Percentiles rank a stretch among this genome's conserved stretches.
These are phyloP conservation scores for Colletotrichum orbiculare DNA, from an alignment of 2,329 filamentous ascomycete species.

Conservation along the genomic window DNA sequence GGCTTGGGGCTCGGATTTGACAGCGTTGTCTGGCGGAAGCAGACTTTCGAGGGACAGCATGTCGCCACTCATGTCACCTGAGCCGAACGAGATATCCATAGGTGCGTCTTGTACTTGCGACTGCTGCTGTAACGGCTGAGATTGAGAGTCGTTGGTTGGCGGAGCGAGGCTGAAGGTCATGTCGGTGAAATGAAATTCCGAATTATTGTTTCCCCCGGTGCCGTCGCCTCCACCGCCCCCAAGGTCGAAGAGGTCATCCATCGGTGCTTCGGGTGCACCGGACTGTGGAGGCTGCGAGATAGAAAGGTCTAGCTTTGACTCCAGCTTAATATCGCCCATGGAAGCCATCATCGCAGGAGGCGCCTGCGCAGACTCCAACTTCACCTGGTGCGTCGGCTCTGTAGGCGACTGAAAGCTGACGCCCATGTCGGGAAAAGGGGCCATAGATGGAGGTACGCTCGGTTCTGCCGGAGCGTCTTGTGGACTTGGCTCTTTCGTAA, in stretches of 20 bases:
- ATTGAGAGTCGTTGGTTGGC: conserved; percentile 45
- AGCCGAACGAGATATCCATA: conserved; percentile 59
- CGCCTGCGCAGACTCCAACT: conserved; percentile 32
- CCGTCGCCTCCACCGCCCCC: conserved; percentile 27
- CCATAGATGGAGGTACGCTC: conserved; percentile 54
- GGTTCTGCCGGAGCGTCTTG: conserved; percentile 32
- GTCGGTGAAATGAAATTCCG: conserved; percentile 64
- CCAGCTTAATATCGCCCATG: conserved; percentile 45
- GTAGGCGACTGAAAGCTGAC: conserved; percentile 51
- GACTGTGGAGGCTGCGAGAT: conserved; percentile 33
- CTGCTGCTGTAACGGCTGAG: conserved; percentile 24
- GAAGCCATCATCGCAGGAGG: conserved; percentile 39
- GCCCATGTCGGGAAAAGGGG: conserved; percentile 68
- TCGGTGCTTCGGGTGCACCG: conserved; percentile 38
- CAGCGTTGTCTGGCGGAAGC: conserved; percentile 40
- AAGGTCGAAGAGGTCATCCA: conserved; percentile 35
- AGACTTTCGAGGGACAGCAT: conserved; percentile 46
- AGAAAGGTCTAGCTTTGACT: conserved; percentile 39
- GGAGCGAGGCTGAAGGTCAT: conserved; percentile 67
- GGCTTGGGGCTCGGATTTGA: conserved; percentile 25
- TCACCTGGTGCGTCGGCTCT: conserved; percentile 35
- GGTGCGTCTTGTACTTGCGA: conserved; percentile 48
- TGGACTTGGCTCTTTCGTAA: conserved; percentile 21
- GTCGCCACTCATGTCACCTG: conserved; percentile 45
- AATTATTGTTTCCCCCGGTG: conserved; percentile 39